These are phyloP conservation scores for Penicillium sp. DNA, from an alignment of 2,329 filamentous ascomycete genomes.

Conservation along the genomic window DNA sequence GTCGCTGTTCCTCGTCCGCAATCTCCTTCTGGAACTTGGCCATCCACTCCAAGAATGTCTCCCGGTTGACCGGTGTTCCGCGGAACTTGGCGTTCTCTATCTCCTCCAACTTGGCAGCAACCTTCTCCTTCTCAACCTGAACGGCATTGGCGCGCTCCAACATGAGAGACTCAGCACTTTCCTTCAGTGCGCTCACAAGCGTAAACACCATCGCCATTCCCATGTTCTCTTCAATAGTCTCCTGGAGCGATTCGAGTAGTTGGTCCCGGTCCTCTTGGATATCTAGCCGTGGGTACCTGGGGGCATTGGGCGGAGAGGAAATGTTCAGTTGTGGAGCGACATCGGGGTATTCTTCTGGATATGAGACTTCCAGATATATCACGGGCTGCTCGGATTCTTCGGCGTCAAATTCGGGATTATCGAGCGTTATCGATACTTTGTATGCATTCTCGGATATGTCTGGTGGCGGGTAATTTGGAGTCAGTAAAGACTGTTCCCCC, in stretches of 20 bases:
- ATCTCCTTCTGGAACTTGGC: constrained; percentile 76
- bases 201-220: constrained; percentile 99
- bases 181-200: constrained; percentile 81
- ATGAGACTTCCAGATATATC: constrained; percentile 80
- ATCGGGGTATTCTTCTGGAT: constrained; percentile 89
- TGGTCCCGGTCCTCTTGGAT: constrained; percentile 74
- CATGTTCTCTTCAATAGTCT: constrained; percentile 84
- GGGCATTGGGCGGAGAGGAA: constrained; percentile 67
- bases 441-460: constrained; percentile 90
- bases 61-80: constrained; percentile 81
- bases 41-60: constrained; percentile 82
- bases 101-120: constrained; percentile 65
- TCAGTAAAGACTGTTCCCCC: background rate
- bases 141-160: constrained; percentile 67
- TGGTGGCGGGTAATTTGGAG: constrained; percentile 34
- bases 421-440: constrained; percentile 80
- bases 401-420: constrained; percentile 67
- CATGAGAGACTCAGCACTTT: constrained; percentile 83
- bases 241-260: constrained; percentile 69
- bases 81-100: constrained; percentile 98
- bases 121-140: constrained; percentile 53
- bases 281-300: constrained; percentile 71
- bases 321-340: constrained; percentile 80
- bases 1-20: constrained; percentile 66
- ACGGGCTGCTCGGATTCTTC: constrained; percentile 63